These are phyloP conservation scores for Trichocladium uniseriatum DNA, from an alignment of 495 filamentous ascomycete genomes.

Conservation along the genomic window DNA sequence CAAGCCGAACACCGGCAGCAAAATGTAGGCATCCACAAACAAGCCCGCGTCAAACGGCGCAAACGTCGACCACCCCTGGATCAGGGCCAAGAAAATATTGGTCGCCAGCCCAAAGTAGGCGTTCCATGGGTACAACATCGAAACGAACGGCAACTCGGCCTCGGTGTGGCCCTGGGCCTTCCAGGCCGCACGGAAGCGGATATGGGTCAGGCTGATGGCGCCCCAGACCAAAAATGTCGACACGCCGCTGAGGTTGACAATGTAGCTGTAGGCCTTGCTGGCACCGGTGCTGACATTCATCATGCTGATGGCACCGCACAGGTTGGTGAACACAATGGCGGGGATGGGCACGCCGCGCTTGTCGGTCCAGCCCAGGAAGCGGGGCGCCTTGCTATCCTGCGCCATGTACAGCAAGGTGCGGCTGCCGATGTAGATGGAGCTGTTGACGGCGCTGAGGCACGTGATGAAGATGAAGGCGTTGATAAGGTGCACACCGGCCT, in stretches of 20 bases:
- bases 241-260: constrained; percentile 43
- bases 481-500: constrained; percentile 52
- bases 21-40: constrained; percentile 60
- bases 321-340: constrained; percentile 52
- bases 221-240: constrained; percentile 63
- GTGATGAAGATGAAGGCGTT: constrained; percentile 65
- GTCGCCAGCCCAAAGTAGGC: constrained; percentile 51
- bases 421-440: constrained; percentile 58
- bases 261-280: constrained; percentile 44
- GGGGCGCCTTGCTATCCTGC: constrained; percentile 54
- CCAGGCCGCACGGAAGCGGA: constrained; percentile 54
- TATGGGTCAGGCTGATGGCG: constrained; percentile 54
- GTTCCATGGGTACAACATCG: constrained; percentile 52
- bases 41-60: constrained; percentile 47
- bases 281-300: constrained; percentile 53
- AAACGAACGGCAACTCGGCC: constrained; percentile 48
- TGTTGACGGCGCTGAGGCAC: constrained; percentile 59
- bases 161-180: constrained; percentile 45
- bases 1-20: constrained; percentile 54
- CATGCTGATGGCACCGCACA: constrained; percentile 58
- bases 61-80: constrained; percentile 51
- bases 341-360: constrained; percentile 55
- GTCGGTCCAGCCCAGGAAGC: constrained; percentile 54
- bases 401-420: constrained; percentile 60
- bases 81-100: constrained; percentile 55